Percentiles rank a stretch among this genome's conserved stretches.
Conservation (phyloP, 169 alveolate species). For the Amoebophrya sp. region DNA sequence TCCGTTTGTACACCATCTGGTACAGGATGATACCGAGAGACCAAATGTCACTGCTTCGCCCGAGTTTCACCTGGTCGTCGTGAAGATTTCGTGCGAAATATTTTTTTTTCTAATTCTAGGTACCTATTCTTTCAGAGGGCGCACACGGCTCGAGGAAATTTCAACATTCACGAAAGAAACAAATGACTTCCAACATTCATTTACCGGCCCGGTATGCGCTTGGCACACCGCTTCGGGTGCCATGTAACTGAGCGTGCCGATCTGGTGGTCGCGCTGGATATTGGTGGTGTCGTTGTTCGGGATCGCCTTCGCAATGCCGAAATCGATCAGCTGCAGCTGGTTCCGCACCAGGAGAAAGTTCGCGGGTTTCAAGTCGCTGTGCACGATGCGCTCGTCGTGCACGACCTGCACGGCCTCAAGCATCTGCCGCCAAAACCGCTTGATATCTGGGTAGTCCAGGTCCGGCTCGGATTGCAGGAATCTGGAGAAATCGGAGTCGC, state of each 20-base stretch:
- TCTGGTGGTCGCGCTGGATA: constrained; percentile 4
- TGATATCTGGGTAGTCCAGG: neutral
- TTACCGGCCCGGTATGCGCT: neutral
- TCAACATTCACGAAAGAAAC: too few relatives aligned
- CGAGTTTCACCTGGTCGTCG: neutral
- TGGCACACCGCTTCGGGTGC: constrained; percentile 3
- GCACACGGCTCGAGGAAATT: too few relatives aligned
- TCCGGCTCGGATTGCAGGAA: neutral
- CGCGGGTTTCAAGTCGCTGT: neutral
- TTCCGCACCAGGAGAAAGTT: neutral
- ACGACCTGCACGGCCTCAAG: neutral
- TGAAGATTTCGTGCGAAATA: too few relatives aligned
- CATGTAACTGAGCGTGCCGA: constrained; percentile 7
- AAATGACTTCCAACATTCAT: too few relatives aligned
- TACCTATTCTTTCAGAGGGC: too few relatives aligned
- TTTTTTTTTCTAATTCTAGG: too few relatives aligned
- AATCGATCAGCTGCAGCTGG: neutral
- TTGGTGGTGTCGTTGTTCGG: constrained; percentile 13
- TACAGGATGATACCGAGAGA: constrained; percentile 6
- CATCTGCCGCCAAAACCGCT: neutral
- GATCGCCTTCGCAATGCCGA: constrained; percentile 19
- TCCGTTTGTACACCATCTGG: neutral
- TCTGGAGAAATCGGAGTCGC: neutral
- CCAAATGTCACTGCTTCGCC: neutral
- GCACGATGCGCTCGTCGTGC: constrained; percentile 14